These are phyloP conservation scores for Alternaria conjuncta DNA, from an alignment of 2,329 filamentous ascomycete genomes.

Conservation along the genomic window DNA sequence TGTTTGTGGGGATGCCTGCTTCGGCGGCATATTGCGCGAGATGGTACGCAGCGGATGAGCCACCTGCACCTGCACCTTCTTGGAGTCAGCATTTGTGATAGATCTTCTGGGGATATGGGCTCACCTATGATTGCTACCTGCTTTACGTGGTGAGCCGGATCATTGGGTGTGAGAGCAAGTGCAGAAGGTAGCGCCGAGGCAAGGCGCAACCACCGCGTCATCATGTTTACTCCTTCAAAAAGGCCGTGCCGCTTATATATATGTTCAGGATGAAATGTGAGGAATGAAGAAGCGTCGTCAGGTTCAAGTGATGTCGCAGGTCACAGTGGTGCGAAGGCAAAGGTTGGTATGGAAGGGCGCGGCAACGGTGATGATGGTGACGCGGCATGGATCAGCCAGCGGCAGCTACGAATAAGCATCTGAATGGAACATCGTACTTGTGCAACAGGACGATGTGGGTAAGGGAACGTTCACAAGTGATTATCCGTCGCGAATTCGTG, in stretches of 20 bases:
- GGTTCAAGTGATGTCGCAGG: constrained; percentile 1
- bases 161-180: constrained; percentile 21
- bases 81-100: constrained; percentile 8
- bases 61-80: constrained; percentile 85
- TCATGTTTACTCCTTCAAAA: constrained; percentile 1
- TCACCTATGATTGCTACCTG: constrained; percentile 50
- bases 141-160: constrained; percentile 28
- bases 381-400: constrained; percentile 7
- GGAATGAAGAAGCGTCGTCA: background rate
- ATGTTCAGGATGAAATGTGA: background rate
- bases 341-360: background rate
- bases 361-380: constrained; percentile 3
- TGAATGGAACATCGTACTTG: background rate
- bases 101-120: too few species aligned
- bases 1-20: constrained; percentile 68
- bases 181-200: constrained; percentile 24
- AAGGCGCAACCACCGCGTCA: constrained; percentile 20
- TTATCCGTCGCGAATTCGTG: background rate
- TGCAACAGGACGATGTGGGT: background rate
- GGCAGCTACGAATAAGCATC: background rate
- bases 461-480: background rate
- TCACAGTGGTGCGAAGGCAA: constrained; percentile 10
- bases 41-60: constrained; percentile 85
- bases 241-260: background rate
- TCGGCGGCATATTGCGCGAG: constrained; percentile 73